A percentile compares a stretch with the other conserved stretches of the same genome.
Conservation (phyloP, 1,139 yeast species). For the Candida tunisiensis region DNA sequence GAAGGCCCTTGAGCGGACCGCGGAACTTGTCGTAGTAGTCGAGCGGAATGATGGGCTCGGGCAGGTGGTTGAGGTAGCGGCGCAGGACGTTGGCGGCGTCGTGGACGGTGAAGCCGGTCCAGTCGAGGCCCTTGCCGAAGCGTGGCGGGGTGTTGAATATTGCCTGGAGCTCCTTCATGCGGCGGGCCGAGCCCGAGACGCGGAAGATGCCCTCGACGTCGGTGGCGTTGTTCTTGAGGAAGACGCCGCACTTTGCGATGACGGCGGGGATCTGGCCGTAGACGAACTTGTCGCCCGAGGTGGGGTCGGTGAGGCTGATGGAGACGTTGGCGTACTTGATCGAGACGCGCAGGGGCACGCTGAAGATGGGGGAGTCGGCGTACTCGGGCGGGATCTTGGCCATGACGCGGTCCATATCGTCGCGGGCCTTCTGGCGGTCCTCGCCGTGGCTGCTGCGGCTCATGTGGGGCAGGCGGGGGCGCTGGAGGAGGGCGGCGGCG, state of each 20-base stretch:
- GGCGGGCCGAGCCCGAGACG: slow-evolving; percentile 79
- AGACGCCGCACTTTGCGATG: slow-evolving; percentile 93
- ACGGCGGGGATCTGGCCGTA: slow-evolving; percentile 76
- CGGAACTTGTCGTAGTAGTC: slow-evolving; percentile 65
- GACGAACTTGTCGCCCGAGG: slow-evolving; percentile 35
- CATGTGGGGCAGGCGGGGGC: slow-evolving; percentile 15
- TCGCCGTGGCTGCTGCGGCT: slow-evolving; percentile 10
- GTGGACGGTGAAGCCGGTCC: slow-evolving; percentile 96
- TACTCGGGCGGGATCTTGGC: slow-evolving; percentile 9
- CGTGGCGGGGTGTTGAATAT: slow-evolving; percentile 77
- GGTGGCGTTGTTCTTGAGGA: slow-evolving; percentile 47
- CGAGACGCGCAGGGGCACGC: slow-evolving; percentile 63
- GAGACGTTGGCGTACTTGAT: slow-evolving; percentile 60
- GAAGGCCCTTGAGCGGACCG: slow-evolving; percentile 49
- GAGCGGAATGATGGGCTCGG: slow-evolving; percentile 84
- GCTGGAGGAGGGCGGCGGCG: slow-evolving; percentile 1
- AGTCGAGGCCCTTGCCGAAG: slow-evolving; percentile 70
- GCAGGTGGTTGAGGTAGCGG: slow-evolving; percentile 70
- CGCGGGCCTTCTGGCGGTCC: neutral
- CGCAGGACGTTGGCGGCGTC: slow-evolving; percentile 89
- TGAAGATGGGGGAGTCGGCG: slow-evolving; percentile 43
- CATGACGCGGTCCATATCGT: slow-evolving; percentile 1
- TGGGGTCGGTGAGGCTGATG: slow-evolving; percentile 36
- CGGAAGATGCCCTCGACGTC: slow-evolving; percentile 80
- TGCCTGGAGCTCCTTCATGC: slow-evolving; percentile 73